Evolutionary conservation across 179 eudicot species (phyloP).

Genomic region (Kewa caespitosa): DNA sequence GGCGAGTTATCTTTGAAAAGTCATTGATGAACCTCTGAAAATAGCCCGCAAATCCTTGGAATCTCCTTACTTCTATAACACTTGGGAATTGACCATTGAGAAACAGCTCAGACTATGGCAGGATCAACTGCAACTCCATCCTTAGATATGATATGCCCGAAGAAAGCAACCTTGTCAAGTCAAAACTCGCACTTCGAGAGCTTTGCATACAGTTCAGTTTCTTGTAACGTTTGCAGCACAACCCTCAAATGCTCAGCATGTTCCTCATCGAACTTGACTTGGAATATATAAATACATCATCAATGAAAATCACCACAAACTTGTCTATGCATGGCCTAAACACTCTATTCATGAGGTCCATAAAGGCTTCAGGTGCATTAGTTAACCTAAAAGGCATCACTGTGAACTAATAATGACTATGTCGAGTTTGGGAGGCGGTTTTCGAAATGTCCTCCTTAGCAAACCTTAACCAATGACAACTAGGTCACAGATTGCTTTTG

Average conservation of each 20-base stretch:
- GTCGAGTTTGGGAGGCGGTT: background rate
- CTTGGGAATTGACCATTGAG: background rate
- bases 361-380: background rate
- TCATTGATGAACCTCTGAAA: background rate
- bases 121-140: background rate
- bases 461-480: background rate
- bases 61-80: background rate
- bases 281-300: background rate
- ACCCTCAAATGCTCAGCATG: background rate
- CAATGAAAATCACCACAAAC: background rate
- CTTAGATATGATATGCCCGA: background rate
- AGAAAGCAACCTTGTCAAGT: background rate
- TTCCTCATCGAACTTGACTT: background rate
- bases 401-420: background rate
- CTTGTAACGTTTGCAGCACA: background rate
- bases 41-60: background rate
- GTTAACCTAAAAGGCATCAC: background rate
- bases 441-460: background rate
- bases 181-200: background rate
- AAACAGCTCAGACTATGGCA: background rate
- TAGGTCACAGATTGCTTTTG: background rate
- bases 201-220: background rate
- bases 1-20: background rate
- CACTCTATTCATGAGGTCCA: background rate
- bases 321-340: background rate